Evolutionary conservation across 2,329 filamentous ascomycete genomes (phyloP), one percentile per base, ranked within the genome.

Genomic region (Albophoma yamanashiensis): DNA sequence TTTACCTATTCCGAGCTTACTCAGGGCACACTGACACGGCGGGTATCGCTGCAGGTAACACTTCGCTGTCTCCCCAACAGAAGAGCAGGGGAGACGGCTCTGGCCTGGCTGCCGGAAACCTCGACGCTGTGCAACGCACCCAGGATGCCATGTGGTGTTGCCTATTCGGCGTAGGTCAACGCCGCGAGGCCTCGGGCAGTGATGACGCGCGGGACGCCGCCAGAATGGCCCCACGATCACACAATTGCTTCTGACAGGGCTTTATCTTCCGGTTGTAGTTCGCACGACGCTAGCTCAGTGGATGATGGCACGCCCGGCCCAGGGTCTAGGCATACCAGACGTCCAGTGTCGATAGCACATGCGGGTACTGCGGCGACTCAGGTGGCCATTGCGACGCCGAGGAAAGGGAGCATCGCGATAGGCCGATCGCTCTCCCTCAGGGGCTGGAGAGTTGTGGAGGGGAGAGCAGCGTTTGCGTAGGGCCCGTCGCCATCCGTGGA

Each of bases 151-250:
- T 52, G 57, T 58, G 57, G 40, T 50, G 57, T 34, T 47, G 50
- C 34, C 50, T 6, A 53, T 52, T 17, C 47, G 47, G 27, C 5
- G 47, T 31, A 52, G 50, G 50, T 22, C 50, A 36, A n/a, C 9
- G 25, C 50, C 17, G 25, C 17, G 47, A 52, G 47, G 8, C 17
- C 27, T 17, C 9, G 20, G 20, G 27, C 11, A 9, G 8, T 34
- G 47, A n/a, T 31, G 17, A 36, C 11, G 27, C 15, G 31, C 40
- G 56, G 56, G 52, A 22, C 36, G 42, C 43, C 53, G 59, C 40
- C 42, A 52, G 50, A 58, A 58, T 61, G 57, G 59, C 50, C 57
- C 59, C 59, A 61, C 59, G 56, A 43, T 36, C 15, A 43, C 59
- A 39, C 45, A 31, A 56, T 56, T 36, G 25, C 47, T 43, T 34